Base-by-base conservation (phyloP, 164 flowering plant species). In the Tetracentron sinense region DNA sequence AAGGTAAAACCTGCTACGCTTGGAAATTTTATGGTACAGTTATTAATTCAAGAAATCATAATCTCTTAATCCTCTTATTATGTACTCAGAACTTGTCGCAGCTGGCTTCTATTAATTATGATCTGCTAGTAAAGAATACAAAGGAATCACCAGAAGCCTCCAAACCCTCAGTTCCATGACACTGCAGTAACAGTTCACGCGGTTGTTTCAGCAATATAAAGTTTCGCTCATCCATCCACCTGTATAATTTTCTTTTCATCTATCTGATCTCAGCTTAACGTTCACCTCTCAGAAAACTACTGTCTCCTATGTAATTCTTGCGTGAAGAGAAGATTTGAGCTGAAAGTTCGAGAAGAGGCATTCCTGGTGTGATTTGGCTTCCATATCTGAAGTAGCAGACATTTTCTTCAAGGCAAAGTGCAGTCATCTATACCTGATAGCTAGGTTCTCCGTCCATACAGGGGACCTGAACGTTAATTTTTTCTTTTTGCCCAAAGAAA, bases 101-200 rank as follows among this genome's bases (percentile, higher is more conserved):
- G 77, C 81, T 95, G 71, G 99, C 97, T 69, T 90, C 98, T 15
- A 95, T 95, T 70, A 95, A 95, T 69, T 92, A 90, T 55, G 98
- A 95, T 70, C 50, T 87, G 63, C 71, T 88, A 14, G 77, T 79
- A 50, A 94, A 82, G 78, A 79, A 69, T 73, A 48, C 72, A 38
- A 74, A 77, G 75, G 96, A 82, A 31, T 72, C 84, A 33, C 69
- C 76, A 42, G 79, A 83, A 38, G 71, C 75, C 63, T 71, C 85
- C 29, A 74, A 75, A 56, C 73, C 84, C 31, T 63, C 76, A 11
- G 49, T 60, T 30, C 81, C 81, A 25, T 77, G 75, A 80, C 26
- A 54, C 28, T 46, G 21, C 5, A 7, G 23, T 62, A 28, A 59
- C 44, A 38, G 29, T 42, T 47, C 21, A 46, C 16, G 1, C 26